A percentile compares a stretch with the other conserved stretches of the same genome.
These are phyloP conservation scores for Triadica sebifera DNA, from an alignment of 345 rosid genomes.

Conservation along the genomic window DNA sequence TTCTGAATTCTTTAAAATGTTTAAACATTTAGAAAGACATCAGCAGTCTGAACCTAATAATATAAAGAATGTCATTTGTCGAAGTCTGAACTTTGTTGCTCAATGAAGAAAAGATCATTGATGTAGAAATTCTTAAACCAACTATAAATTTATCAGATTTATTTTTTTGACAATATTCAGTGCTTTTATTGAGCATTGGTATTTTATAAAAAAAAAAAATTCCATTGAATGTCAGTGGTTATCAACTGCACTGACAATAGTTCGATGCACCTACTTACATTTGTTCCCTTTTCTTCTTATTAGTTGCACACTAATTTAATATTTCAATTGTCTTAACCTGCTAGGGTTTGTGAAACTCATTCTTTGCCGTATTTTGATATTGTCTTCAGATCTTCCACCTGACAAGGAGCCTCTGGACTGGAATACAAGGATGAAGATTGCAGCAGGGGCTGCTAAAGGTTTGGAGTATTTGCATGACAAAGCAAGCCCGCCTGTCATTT, in stretches of 20 bases:
- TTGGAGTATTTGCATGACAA: conserved; percentile 92
- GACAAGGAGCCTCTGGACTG: conserved; percentile 87
- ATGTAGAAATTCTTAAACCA: not conserved
- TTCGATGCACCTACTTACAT: not conserved
- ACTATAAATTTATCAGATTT: not conserved
- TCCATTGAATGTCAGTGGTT: not conserved
- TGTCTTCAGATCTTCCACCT: conserved; percentile 67
- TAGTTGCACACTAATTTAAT: conserved; percentile 46
- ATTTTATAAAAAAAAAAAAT: conserved; percentile 23
- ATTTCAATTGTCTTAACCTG: conserved; percentile 4
- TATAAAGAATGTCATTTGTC: not conserved
- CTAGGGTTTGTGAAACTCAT: not conserved
- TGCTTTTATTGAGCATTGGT: not conserved
- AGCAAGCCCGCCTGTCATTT: conserved; percentile 96
- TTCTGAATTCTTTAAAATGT: no score
- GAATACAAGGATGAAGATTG: conserved; percentile 97
- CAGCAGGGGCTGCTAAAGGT: conserved; percentile 98
- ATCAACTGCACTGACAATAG: not conserved
- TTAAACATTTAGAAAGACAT: no score
- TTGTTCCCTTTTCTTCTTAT: not conserved
- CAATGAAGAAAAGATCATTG: not conserved
- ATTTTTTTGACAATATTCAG: not conserved
- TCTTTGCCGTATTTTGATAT: conserved; percentile 1
- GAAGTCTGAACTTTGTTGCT: not conserved
- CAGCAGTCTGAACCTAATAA: no score